Conservation (phyloP, 2,329 filamentous ascomycete genomes). For the Ophiostoma pallidulum region DNA sequence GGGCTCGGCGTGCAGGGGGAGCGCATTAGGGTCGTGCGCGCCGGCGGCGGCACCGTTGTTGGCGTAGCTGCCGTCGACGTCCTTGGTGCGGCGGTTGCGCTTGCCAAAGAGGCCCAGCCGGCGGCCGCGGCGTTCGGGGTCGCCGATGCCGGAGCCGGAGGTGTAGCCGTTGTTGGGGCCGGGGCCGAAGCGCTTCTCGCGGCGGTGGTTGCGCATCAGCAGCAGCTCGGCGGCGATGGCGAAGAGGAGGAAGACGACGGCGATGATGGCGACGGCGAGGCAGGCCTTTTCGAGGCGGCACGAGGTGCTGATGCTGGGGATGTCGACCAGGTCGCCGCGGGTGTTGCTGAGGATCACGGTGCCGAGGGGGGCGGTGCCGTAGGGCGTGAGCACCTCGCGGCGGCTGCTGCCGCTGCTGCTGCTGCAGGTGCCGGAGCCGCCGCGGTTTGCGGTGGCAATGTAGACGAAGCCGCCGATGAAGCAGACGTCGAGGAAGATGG, state of each 20-base stretch:
- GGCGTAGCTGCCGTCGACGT: no score
- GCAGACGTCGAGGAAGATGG: conserved; percentile 64
- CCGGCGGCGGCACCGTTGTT: not conserved
- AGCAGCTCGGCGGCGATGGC: conserved; percentile 20
- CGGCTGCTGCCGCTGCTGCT: no score
- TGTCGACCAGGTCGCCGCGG: conserved; percentile 37
- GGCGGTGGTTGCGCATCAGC: conserved; percentile 25
- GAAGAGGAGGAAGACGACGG: conserved; percentile 36
- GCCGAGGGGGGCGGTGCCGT: conserved; percentile 53
- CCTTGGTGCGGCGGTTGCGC: conserved; percentile 18
- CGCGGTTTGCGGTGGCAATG: conserved; percentile 63
- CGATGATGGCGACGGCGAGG: conserved; percentile 70
- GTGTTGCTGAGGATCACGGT: conserved; percentile 38
- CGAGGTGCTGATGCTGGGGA: conserved; percentile 42
- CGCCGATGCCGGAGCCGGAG: conserved; percentile 31
- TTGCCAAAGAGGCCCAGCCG: conserved; percentile 26
- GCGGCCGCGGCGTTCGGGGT: conserved; percentile 28
- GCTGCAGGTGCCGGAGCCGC: conserved; percentile 56
- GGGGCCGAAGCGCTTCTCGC: conserved; percentile 32
- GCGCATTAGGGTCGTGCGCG: conserved; percentile 21
- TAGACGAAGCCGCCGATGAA: conserved; percentile 75
- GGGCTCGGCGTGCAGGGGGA: conserved; percentile 26
- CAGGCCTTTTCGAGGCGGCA: conserved; percentile 69
- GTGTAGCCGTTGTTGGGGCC: conserved; percentile 33
- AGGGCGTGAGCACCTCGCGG: conserved; percentile 59